Base-by-base conservation (phyloP, 805 yeast species). In the Barnettozyma californica region DNA sequence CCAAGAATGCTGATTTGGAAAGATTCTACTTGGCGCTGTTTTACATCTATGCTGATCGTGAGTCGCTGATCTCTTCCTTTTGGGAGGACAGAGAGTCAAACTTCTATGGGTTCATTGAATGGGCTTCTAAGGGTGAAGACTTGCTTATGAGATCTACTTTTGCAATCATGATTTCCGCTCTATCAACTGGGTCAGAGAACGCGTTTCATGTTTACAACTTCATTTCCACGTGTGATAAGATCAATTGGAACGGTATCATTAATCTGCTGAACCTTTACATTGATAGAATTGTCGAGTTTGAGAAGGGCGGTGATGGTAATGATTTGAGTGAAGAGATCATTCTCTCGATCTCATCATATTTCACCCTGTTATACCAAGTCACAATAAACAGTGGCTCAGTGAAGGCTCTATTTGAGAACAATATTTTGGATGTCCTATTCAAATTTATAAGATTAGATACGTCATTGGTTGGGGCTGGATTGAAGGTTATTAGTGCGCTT, bases 41-140 rank as follows among this genome's bases (percentile, higher is more conserved):
- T 39, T 86, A 77, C 61, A 72, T 88, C 8, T 90, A 84, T 62
- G 69, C 76, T 25, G 73, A 77, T 16, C 73, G 95, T 48, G 80
- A 83, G 1, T 74, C 75, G 1, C 67, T 83, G 8, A 76, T 86
- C 13, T 59, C 72, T 1, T 66, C 68, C 11, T 85, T 87, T 59
- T 91, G 96, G 95, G 63, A 66, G 11, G 87, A 84, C 53, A 69
- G 77, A 18, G 81, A 76, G 46, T 77, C 84, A 13, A 81, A 82
- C 49, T 71, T 88, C 2, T 74, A 79, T 59, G 97, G 96, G 0
- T 91, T 94, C 55, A 71, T 92, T 37, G 79, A 78, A 47, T 94
- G 98, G 98, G 95, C 95, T 0, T 73, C 94, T 2, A 81, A 80
- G 50, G 82, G 87, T 58, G 89, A 83, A 52, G 88, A 88, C 14